Evolutionary conservation across 2,329 filamentous ascomycete genomes (phyloP).

Genomic region (Fusarium palustre): DNA sequence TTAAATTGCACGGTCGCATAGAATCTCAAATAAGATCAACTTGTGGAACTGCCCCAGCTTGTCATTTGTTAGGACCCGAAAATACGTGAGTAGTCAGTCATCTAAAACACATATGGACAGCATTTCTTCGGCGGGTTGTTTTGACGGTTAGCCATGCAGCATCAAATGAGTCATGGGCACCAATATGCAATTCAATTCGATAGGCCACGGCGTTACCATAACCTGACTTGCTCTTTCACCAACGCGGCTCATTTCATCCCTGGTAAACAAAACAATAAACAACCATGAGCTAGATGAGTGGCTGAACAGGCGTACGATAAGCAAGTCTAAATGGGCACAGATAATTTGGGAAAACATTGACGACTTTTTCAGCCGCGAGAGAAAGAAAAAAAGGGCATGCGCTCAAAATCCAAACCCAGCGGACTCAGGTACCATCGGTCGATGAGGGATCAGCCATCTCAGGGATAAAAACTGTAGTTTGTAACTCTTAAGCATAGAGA

Average conservation of each 20-base stretch:
- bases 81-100: conserved; percentile 15
- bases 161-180: conserved; percentile 8
- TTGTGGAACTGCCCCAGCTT: conserved; percentile 38
- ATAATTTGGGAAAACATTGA: conserved; percentile 15
- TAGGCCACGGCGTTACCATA: conserved; percentile 10
- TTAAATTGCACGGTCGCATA: conserved; percentile 36
- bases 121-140: not conserved
- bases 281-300: conserved; percentile 8
- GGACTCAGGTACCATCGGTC: conserved; percentile 35
- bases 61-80: conserved; percentile 38
- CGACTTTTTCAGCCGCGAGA: conserved; percentile 28
- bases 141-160: conserved; percentile 1
- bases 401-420: conserved; percentile 35
- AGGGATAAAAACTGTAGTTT: conserved; percentile 23
- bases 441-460: conserved; percentile 34
- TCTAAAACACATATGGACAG: conserved; percentile 1
- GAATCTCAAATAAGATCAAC: conserved; percentile 39
- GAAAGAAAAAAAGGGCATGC: conserved; percentile 36
- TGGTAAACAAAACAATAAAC: conserved; percentile 2
- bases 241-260: conserved; percentile 11
- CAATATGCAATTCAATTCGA: conserved; percentile 9
- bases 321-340: conserved; percentile 6
- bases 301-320: conserved; percentile 12
- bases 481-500: conserved; percentile 24
- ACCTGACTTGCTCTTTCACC: not conserved